Conservation (phyloP, 2,329 filamentous ascomycete genomes). For the Aspergillus nomiae region DNA sequence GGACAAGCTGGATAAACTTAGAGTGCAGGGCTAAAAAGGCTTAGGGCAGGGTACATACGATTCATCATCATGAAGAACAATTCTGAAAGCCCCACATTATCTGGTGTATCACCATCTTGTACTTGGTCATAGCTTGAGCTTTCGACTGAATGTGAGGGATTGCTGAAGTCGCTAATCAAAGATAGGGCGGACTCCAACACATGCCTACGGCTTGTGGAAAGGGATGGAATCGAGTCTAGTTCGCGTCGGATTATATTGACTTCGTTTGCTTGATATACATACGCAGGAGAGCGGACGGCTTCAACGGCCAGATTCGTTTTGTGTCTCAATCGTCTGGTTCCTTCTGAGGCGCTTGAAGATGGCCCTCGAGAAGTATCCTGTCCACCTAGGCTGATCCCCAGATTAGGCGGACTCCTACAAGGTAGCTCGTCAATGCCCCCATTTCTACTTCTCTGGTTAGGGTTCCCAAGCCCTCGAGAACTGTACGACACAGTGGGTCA, state of each 20-base stretch:
- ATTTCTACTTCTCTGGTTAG: background rate
- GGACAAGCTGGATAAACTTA: background rate
- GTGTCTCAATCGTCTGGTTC: background rate
- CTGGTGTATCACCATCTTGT: background rate
- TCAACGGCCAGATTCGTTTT: background rate
- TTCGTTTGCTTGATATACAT: background rate
- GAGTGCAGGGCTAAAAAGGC: background rate
- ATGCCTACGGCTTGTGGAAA: background rate
- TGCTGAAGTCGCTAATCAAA: conserved; percentile 1
- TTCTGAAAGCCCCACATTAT: background rate
- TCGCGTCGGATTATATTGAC: conserved; percentile 1
- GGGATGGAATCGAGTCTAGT: background rate
- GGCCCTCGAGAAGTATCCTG: background rate
- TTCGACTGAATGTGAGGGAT: background rate
- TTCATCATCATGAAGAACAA: background rate
- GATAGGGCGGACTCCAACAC: conserved; percentile 2
- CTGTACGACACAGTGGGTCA: background rate
- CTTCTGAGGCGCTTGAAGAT: background rate
- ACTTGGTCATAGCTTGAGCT: background rate
- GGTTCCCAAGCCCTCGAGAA: background rate
- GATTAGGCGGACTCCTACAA: background rate
- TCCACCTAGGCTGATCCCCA: background rate
- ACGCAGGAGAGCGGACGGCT: background rate
- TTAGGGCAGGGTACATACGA: background rate
- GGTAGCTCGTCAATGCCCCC: background rate